Conservation (phyloP, 768 basidiomycete species). For the Cystofilobasidium ferigula region DNA sequence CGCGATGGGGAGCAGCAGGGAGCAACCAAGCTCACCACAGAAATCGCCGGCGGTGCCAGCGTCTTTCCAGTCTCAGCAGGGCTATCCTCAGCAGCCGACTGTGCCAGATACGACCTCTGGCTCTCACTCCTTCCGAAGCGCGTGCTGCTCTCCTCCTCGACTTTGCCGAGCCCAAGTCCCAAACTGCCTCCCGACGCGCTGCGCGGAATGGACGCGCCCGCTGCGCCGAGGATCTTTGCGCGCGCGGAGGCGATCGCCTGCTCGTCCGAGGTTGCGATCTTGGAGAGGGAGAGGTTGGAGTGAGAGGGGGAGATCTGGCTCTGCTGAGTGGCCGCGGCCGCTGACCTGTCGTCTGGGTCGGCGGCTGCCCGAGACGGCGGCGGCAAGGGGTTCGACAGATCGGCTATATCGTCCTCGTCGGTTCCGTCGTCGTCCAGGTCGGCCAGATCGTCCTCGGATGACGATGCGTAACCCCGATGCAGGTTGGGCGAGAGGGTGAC, state of each 20-base stretch:
- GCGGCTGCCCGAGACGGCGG: too few species aligned
- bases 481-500: too few species aligned
- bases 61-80: background rate
- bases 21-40: background rate
- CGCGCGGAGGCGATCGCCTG: background rate
- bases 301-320: background rate
- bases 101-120: background rate
- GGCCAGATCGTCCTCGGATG: background rate
- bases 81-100: background rate
- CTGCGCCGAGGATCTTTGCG: background rate
- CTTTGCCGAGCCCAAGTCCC: background rate
- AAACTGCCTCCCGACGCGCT: background rate
- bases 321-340: too few species aligned
- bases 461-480: too few species aligned
- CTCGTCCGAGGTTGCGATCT: background rate
- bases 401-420: background rate
- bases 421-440: background rate
- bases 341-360: too few species aligned
- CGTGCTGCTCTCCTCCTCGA: background rate
- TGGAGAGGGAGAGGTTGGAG: background rate
- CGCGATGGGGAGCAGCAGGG: background rate
- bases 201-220: background rate
- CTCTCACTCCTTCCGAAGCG: background rate
- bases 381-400: background rate
- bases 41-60: background rate